phyloP scores from a whole-genome alignment of 441 rosid species.

The Pelargonium citronellum region DNA sequence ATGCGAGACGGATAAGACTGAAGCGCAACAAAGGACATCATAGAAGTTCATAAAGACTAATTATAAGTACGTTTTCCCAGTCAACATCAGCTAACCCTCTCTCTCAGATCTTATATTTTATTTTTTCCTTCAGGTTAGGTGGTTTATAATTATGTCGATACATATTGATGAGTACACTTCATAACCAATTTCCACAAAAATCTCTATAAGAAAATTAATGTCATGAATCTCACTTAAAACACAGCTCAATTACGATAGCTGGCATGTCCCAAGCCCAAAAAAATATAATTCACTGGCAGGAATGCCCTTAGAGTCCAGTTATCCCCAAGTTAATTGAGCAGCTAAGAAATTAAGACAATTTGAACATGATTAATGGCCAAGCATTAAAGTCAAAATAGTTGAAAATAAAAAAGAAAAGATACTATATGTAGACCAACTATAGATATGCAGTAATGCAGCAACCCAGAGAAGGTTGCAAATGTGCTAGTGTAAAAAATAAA shows the following conservation, averaged over 20 bases:
- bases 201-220: neutral
- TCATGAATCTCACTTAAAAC: neutral
- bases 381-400: neutral
- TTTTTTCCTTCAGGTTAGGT: constrained; percentile 1
- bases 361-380: neutral
- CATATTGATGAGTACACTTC: neutral
- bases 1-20: neutral
- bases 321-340: neutral
- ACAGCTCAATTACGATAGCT: neutral
- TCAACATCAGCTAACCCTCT: neutral
- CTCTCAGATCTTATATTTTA: neutral
- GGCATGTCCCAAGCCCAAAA: neutral
- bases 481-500: neutral
- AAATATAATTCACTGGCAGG: neutral
- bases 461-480: neutral
- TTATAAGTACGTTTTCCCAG: neutral
- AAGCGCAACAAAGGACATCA: neutral
- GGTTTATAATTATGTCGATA: neutral
- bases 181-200: neutral
- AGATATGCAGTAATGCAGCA: neutral
- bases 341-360: constrained; percentile 2
- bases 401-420: neutral
- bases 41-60: neutral
- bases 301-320: neutral
- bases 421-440: neutral